Evolutionary conservation across 2,329 filamentous ascomycete genomes (phyloP), one percentile per base, ranked within the genome.

Genomic region (Phaeosphaeriaceae sp.): DNA sequence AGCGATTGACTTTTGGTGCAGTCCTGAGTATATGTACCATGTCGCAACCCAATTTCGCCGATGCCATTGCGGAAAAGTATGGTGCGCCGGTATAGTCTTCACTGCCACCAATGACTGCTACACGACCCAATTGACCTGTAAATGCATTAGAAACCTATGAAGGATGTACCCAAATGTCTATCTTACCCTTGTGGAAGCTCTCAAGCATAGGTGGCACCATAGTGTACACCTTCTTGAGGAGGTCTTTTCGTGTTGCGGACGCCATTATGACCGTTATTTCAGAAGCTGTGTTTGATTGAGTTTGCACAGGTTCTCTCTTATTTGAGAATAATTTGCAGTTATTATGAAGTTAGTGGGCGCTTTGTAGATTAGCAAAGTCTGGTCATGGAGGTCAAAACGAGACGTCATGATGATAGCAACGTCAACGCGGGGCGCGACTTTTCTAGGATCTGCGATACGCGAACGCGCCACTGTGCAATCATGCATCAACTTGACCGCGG

Each of bases 1-100:
- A 58, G 74, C 59, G 31, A 19, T 7, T 55, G 27, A 48, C n/a
- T 48, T 62, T 9, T 33, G 25, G 19, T 36, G 24, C 24, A 33
- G 17, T 25, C 15, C 53, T 17, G 22, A 45, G 36, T 50, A 4
- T 50, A 42, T 22, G 54, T 83, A 94, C 92, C 91, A 97, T 91
- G 73, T 97, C 93, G 71, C 90, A 92, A 78, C 94, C 95, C 57
- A 98, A 81, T 71, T 91, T 88, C 48, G 95, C 95, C 65, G 92
- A 97, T 13, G 95, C 95, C 88, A 97, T 97, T 64, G 94, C 93
- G 20, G 94, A 97, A 80, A 99, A 99, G 81, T 97, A 99, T 13
- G 95, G 95, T 57, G 95, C 95, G 40, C 95, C 95, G 1, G 95
- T 97, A 77, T 98, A 99, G 79, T 98, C 94, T 76, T 94, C 89